These are phyloP conservation scores for Clavariopsis aquatica DNA, from an alignment of 495 filamentous ascomycete species.

Conservation along the genomic window DNA sequence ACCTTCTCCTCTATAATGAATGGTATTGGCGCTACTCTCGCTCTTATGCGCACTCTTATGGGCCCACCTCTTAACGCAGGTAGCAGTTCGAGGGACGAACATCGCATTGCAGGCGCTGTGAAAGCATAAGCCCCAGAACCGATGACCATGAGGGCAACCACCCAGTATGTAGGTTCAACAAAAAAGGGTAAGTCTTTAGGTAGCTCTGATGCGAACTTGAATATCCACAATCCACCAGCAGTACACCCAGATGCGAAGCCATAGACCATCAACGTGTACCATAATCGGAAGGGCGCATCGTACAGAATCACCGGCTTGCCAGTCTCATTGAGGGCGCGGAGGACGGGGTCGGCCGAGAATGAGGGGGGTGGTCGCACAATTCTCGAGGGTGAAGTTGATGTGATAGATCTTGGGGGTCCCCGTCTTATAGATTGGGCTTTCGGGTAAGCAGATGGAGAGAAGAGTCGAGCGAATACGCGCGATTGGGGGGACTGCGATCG, in stretches of 20 bases:
- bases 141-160: slow-evolving; percentile 7
- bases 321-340: slow-evolving; percentile 19
- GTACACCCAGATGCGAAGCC: slow-evolving; percentile 1
- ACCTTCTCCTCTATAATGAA: slow-evolving; percentile 12
- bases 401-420: too few species aligned
- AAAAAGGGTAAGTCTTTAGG: slow-evolving; percentile 25
- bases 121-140: slow-evolving; percentile 22
- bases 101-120: slow-evolving; percentile 12
- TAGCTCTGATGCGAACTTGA: slow-evolving; percentile 19
- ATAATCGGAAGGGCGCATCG: slow-evolving; percentile 8
- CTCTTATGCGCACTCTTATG: slow-evolving; percentile 21
- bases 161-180: slow-evolving; percentile 25
- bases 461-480: not conserved
- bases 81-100: slow-evolving; percentile 22
- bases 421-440: slow-evolving; percentile 1
- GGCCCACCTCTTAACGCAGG: slow-evolving; percentile 7
- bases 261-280: slow-evolving; percentile 8
- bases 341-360: slow-evolving; percentile 17
- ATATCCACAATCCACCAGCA: slow-evolving; percentile 6
- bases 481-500: not conserved
- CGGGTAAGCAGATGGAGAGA: slow-evolving; percentile 8
- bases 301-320: slow-evolving; percentile 25
- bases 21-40: slow-evolving; percentile 8
- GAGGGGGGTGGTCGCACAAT: not conserved
- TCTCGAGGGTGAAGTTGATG: not conserved